Evolutionary conservation across 805 yeast genomes (phyloP).

Genomic region (Naumovozyma dairenensis): DNA sequence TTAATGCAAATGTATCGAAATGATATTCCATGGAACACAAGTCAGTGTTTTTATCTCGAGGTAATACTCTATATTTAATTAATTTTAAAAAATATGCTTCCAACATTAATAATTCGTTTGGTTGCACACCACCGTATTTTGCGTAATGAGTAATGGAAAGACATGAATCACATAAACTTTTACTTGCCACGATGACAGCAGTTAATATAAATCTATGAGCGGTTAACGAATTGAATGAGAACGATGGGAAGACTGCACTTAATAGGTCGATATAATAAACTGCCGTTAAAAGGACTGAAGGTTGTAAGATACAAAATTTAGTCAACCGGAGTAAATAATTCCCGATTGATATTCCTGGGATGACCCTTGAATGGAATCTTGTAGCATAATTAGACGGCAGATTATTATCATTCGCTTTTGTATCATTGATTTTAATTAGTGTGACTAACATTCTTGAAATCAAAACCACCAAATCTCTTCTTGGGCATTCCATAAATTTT

Average conservation of each 20-base stretch:
- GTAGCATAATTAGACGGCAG: slow-evolving; percentile 53
- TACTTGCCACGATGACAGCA: slow-evolving; percentile 83
- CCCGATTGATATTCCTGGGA: slow-evolving; percentile 76
- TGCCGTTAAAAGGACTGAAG: slow-evolving; percentile 68
- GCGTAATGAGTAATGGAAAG: slow-evolving; percentile 92
- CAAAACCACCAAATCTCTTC: slow-evolving; percentile 58
- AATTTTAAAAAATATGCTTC: slow-evolving; percentile 80
- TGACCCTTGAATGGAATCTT: slow-evolving; percentile 86
- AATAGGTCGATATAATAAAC: slow-evolving; percentile 87
- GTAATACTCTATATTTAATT: slow-evolving; percentile 71
- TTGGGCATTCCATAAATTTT: slow-evolving; percentile 43
- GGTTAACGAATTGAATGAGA: slow-evolving; percentile 81
- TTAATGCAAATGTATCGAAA: slow-evolving; percentile 11
- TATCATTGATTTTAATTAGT: slow-evolving; percentile 66
- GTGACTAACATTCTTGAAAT: slow-evolving; percentile 75
- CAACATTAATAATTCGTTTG: slow-evolving; percentile 71
- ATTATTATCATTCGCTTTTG: slow-evolving; percentile 12
- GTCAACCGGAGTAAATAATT: slow-evolving; percentile 70
- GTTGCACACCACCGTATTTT: slow-evolving; percentile 87
- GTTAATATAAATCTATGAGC: slow-evolving; percentile 87
- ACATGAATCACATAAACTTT: slow-evolving; percentile 87
- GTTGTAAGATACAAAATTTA: slow-evolving; percentile 77
- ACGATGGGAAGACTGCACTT: slow-evolving; percentile 64
- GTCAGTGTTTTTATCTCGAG: slow-evolving; percentile 34
- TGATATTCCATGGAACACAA: slow-evolving; percentile 31